These are phyloP conservation scores for Novymonas esmeraldas DNA, from an alignment of 208 protist species.

Conservation along the genomic window DNA sequence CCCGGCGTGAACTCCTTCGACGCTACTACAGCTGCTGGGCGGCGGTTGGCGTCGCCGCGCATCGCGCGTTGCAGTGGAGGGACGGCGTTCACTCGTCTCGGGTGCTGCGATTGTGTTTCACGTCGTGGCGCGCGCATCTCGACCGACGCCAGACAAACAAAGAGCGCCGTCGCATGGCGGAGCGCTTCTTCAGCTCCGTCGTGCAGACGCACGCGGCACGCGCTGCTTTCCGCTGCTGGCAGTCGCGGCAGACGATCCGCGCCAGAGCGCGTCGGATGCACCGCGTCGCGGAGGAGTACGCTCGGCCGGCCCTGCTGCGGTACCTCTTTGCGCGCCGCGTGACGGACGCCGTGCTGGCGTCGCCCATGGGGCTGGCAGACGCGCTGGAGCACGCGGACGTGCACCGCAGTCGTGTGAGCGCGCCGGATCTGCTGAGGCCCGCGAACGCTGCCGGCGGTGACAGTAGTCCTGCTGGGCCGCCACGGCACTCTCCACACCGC, in stretches of 20 bases:
- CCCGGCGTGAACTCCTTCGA: background rate
- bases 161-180: background rate
- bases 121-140: conserved; percentile 5
- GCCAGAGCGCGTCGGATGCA: conserved; percentile 18
- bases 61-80: background rate
- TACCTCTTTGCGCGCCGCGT: conserved; percentile 19
- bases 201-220: conserved; percentile 3
- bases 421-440: too few relatives aligned
- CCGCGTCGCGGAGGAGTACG: conserved; percentile 24
- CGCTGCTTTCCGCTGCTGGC: conserved; percentile 10
- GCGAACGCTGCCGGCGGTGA: too few relatives aligned
- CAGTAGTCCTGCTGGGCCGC: too few relatives aligned
- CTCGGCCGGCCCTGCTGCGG: conserved; percentile 23
- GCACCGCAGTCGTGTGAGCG: background rate
- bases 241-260: background rate
- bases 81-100: background rate
- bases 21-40: conserved; percentile 9
- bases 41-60: background rate
- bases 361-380: background rate
- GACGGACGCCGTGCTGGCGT: conserved; percentile 16
- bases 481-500: too few relatives aligned
- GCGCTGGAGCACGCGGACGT: background rate
- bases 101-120: conserved; percentile 1
- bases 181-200: conserved; percentile 12
- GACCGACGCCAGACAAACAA: background rate